Base-by-base conservation (phyloP, 1,139 yeast species). In the Trichomonascaceae sp. region DNA sequence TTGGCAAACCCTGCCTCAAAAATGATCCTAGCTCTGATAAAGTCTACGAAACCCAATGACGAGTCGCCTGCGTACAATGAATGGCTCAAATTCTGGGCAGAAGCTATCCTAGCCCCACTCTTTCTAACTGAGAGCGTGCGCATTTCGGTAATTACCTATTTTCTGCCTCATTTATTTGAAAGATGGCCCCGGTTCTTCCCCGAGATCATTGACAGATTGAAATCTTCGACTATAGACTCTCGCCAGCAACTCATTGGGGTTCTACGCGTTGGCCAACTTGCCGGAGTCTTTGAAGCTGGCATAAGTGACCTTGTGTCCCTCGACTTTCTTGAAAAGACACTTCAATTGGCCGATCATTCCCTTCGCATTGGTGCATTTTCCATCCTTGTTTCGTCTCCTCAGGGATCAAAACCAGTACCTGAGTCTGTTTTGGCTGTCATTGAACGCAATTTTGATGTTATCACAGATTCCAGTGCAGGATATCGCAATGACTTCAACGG, bases 1-100 rank as follows among this genome's bases (percentile, higher is more conserved):
- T 52, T 81, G 35, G 78, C 92, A 0, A 78, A 74, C 43, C 68
- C 78, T 1, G 67, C 77, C 13, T 77, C 82, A 17, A 79, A 76
- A 20, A 20, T 20, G 23, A 6, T 20, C 9, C 11, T 8, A 8
- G 23, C 9, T 8, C 11, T 20, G 11, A 8, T 20, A 6, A 6
- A 20, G 11, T 20, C 23, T 11, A 20, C 6, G 11, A 11, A 20
- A 11, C 23, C 23, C 11, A 11, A 11, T 8, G 23, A 20, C 11
- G 28, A 26, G 6, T 6, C 13, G 9, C 11, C 8, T 26, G 6
- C 9, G 6, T 13, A 11, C 1, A 39, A 42, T 1, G 44, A 51
- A 6, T 79, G 89, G 87, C 50, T 68, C 2, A 44, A 56, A 0
- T 38, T 63, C 0, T 80, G 93, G 85, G 51, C 61, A 5, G 48